A percentile compares a stretch with the other conserved stretches of the same genome.
phyloP scores from a whole-genome alignment of 768 basidiomycete species.

The Kondoa malvinella region DNA sequence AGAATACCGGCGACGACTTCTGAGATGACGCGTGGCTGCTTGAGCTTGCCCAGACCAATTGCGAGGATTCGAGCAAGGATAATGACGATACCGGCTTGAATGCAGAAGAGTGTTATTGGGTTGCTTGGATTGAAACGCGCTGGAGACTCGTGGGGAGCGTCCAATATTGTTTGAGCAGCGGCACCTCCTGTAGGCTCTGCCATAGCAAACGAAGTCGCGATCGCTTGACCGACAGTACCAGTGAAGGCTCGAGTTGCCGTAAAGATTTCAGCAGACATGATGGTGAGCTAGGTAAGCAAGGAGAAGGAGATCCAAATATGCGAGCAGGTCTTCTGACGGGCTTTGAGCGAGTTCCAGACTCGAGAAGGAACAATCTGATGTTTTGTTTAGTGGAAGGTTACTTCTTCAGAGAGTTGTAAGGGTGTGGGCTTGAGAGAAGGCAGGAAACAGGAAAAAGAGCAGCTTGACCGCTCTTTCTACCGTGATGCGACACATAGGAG shows the following conservation, averaged over 20 bases:
- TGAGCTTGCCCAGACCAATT: conserved; percentile 47
- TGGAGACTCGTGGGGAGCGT: conserved; percentile 8
- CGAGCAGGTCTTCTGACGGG: too few relatives aligned
- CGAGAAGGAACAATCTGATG: too few relatives aligned
- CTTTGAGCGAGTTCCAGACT: too few relatives aligned
- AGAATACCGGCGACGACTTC: conserved; percentile 83
- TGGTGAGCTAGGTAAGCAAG: too few relatives aligned
- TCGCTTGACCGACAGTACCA: neutral
- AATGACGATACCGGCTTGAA: conserved; percentile 45
- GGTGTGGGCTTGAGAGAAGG: too few relatives aligned
- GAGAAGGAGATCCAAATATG: too few relatives aligned
- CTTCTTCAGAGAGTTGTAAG: too few relatives aligned
- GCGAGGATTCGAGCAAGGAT: conserved; percentile 57
- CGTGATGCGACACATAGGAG: too few relatives aligned
- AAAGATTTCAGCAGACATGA: too few relatives aligned
- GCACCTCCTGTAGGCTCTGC: neutral
- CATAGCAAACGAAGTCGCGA: neutral
- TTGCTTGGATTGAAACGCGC: conserved; percentile 15
- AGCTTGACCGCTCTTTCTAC: too few relatives aligned
- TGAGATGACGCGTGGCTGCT: conserved; percentile 48
- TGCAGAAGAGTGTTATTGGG: conserved; percentile 25
- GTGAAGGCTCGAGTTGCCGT: neutral
- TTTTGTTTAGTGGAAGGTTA: too few relatives aligned
- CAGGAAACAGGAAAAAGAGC: too few relatives aligned
- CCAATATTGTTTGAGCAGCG: conserved; percentile 18